phyloP scores from a whole-genome alignment of 805 yeast genomes.

The Starmerella roubikii region DNA sequence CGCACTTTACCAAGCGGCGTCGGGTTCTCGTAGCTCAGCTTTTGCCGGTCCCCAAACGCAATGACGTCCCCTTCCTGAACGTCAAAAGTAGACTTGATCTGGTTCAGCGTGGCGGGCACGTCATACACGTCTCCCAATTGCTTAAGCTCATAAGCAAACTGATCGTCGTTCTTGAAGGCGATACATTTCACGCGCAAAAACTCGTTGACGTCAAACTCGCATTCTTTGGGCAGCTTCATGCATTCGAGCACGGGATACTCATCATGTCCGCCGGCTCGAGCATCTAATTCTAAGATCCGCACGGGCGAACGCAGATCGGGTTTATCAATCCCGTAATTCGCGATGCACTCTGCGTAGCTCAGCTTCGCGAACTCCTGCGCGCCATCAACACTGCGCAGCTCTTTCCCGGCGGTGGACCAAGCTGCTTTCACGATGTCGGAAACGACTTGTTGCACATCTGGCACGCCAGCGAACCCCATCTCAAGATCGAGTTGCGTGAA shows the following conservation, averaged over 20 bases:
- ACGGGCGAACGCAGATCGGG: constrained; percentile 64
- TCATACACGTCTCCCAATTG: constrained; percentile 6
- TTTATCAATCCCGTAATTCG: constrained; percentile 77
- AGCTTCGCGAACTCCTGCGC: constrained; percentile 23
- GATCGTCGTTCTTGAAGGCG: constrained; percentile 2
- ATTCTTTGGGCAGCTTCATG: constrained; percentile 10
- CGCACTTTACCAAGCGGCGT: constrained; percentile 85
- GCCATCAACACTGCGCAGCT: constrained; percentile 21
- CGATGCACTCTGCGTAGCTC: constrained; percentile 55
- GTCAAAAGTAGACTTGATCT: not conserved
- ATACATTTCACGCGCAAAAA: constrained; percentile 3
- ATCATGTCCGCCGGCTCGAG: constrained; percentile 20
- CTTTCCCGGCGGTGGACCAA: constrained; percentile 39
- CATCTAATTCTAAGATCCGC: constrained; percentile 37
- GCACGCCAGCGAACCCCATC: constrained; percentile 64
- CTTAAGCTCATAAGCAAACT: constrained; percentile 5
- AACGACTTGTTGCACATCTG: constrained; percentile 54
- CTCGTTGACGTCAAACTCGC: not conserved
- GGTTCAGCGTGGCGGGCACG: constrained; percentile 8
- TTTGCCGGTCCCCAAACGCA: constrained; percentile 64
- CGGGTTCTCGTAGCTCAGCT: constrained; percentile 72
- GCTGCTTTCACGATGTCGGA: constrained; percentile 40
- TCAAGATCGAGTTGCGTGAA: constrained; percentile 96
- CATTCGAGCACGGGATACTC: constrained; percentile 62
- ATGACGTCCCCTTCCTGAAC: constrained; percentile 57